These are phyloP conservation scores for Colletotrichum siamense DNA, from an alignment of 2,329 filamentous ascomycete genomes.

Conservation along the genomic window DNA sequence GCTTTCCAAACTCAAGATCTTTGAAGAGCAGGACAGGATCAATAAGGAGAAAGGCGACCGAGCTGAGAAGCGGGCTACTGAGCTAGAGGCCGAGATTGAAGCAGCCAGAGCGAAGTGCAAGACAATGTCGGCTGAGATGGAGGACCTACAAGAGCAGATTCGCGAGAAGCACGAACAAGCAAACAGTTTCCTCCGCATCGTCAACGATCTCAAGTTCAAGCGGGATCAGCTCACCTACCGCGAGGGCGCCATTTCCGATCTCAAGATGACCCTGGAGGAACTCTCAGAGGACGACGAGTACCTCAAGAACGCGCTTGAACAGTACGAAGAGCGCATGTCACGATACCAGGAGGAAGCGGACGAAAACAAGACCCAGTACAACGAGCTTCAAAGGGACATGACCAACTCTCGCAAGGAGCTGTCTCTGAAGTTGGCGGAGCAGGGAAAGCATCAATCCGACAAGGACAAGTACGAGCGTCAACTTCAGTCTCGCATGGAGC, in stretches of 20 bases:
- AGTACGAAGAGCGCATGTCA: slow-evolving; percentile 78
- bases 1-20: slow-evolving; percentile 73
- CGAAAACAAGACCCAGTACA: slow-evolving; percentile 67
- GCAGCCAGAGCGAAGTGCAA: slow-evolving; percentile 63
- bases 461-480: slow-evolving; percentile 88
- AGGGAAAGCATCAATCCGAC: slow-evolving; percentile 83
- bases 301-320: slow-evolving; percentile 72
- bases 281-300: slow-evolving; percentile 80
- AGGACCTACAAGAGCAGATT: slow-evolving; percentile 61
- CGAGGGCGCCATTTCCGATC: slow-evolving; percentile 71
- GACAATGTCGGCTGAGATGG: slow-evolving; percentile 64
- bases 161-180: slow-evolving; percentile 75
- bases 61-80: slow-evolving; percentile 68
- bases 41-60: slow-evolving; percentile 86
- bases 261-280: slow-evolving; percentile 76
- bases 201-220: slow-evolving; percentile 79
- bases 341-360: slow-evolving; percentile 70
- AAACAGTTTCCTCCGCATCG: slow-evolving; percentile 74
- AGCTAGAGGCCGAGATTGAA: slow-evolving; percentile 72
- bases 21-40: slow-evolving; percentile 78
- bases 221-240: slow-evolving; percentile 75
- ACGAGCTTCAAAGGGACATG: slow-evolving; percentile 63
- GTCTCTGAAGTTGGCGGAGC: slow-evolving; percentile 63
- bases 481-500: slow-evolving; percentile 69
- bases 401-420: slow-evolving; percentile 49